Conservation (phyloP, 257 asterid species). For the Cinchona pubescens region DNA sequence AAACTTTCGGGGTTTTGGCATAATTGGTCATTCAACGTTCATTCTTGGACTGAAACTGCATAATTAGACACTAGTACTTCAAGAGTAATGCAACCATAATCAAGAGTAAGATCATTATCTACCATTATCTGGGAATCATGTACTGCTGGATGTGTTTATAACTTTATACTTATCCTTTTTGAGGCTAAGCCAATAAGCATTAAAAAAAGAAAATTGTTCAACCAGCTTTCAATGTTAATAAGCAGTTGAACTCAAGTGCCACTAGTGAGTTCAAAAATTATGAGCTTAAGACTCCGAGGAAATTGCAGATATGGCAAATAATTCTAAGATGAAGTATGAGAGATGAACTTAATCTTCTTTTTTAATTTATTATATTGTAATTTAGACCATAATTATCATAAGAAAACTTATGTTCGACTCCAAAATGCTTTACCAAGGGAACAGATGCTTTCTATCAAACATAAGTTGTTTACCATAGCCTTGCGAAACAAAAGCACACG, state of each 20-base stretch:
- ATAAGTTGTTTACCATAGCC: constrained; percentile 67
- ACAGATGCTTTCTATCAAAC: neutral
- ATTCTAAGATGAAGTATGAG: neutral
- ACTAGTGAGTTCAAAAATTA: neutral
- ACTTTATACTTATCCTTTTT: neutral
- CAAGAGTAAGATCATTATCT: neutral
- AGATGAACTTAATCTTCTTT: too few relatives aligned
- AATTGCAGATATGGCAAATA: neutral
- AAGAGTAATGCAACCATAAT: neutral
- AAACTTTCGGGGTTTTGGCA: too few relatives aligned
- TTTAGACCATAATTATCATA: neutral
- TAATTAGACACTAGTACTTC: too few relatives aligned
- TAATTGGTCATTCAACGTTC: too few relatives aligned
- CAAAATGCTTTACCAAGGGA: neutral
- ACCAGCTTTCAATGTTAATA: neutral
- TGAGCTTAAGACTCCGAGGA: neutral
- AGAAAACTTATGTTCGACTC: neutral
- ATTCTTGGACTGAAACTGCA: too few relatives aligned
- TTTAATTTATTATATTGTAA: too few relatives aligned
- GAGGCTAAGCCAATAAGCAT: neutral
- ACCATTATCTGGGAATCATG: too few relatives aligned
- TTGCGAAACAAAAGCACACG: constrained; percentile 89
- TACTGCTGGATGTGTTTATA: neutral
- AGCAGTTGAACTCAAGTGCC: neutral
- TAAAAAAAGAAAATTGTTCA: neutral